Base-by-base conservation (phyloP, 139 green algal genomes). In the Chlorella sp. region DNA sequence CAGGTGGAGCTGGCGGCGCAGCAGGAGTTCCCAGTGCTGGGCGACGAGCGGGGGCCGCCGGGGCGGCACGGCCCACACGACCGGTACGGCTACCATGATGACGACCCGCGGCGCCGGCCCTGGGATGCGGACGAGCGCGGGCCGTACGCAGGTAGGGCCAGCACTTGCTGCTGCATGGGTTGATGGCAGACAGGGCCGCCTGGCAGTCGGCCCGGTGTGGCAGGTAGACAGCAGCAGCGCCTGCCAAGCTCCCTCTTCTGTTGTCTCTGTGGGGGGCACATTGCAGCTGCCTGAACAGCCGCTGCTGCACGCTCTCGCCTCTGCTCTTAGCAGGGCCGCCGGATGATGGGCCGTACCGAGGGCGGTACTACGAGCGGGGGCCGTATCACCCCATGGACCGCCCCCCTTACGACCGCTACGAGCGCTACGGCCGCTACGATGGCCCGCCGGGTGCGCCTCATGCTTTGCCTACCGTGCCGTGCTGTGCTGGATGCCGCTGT, bases 1-100 rank as follows among this genome's bases (percentile, higher is more conserved):
- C 71, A 82, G 82, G 20, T 86, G 13, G 87, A 88, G 44, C 17
- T 84, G 36, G 87, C 87, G 18, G 81, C 64, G 34, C 68, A 82
- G 51, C 86, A 90, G 47, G 78, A 91, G 71, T 91, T 88, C 36
- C 87, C 87, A 15, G 80, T 23, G 3, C 70, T 90, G 51, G 83
- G 81, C 26, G 73, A 36, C 16, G 44, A 25, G 4, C 20, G 18
- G 16, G 38, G 64, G 2, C 60, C 63, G 15, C 78, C 76, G 36
- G 63, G 78, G 39, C 62, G 21, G 9, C 20, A 56, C 65, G 32
- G 32, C 7, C 57, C 32, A 5, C 28, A n/a, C 4, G 28, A 21
- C 16, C 34, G 51, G 4, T 57, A 30, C 9, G 51, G 12, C 69
- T 26, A 75, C 25, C 51, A 82, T 11, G 39, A 67, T 6, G 17